Evolutionary conservation across 2,329 filamentous ascomycete species (phyloP), one percentile per base, ranked within the genome.

Genomic region (Lecanicillium sp.): DNA sequence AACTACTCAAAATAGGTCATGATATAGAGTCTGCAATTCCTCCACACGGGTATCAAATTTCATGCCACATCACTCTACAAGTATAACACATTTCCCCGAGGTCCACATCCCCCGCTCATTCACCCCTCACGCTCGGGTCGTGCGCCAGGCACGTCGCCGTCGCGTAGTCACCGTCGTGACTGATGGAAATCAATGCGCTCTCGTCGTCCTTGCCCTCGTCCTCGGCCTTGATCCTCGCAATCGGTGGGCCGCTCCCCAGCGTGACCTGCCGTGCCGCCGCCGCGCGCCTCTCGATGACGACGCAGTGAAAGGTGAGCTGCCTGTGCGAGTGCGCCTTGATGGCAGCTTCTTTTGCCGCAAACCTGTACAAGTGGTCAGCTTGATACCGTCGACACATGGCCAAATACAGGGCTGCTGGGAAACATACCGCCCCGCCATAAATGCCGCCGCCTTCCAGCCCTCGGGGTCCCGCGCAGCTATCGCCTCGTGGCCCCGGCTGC

Each of bases 111-210:
- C 20, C 15, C 17, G n/a, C 26, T 15, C 17, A n/a, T 21, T n/a
- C n/a, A n/a, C 24, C 29, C 35, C 26, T 32, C 23, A 33, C 20
- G 20, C 39, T 23, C 23, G 51, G 50, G 9, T 65, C 60, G 23
- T 58, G 56, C n/a, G 77, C 80, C 27, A 88, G 54, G 54, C 83
- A 86, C 1, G 84, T 73, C 6, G 85, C 86, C 17, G 77, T 83
- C 9, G 89, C 89, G 66, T 90, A 95, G 7, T 88, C 84, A 2
- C 79, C 83, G 64, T 96, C 90, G 62, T 96, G 90, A 58, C 86
- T 93, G 57, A 96, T 94, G 51, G 85, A 91, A 37, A 95, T 62
- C 58, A 79, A 73, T 12, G 83, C 88, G 42, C 80, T 70, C 54
- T 81, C 76, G 51, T 71, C 62, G 33, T 51, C 57, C n/a, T 55